phyloP scores from a whole-genome alignment of 2,329 filamentous ascomycete species.

The Aspergillus floridensis region DNA sequence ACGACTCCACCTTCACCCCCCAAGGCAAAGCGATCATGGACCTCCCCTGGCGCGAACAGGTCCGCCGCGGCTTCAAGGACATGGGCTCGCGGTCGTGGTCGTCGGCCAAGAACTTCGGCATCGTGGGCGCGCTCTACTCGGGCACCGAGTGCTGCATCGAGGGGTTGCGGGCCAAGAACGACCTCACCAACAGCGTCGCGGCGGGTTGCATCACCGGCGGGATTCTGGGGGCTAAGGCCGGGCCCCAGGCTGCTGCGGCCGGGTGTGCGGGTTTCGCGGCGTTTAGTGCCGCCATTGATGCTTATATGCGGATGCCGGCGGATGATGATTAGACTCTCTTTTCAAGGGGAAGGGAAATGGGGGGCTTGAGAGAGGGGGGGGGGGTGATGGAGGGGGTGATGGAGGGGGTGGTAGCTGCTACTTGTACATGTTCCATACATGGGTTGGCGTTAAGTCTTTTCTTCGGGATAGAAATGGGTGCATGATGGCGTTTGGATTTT shows the following conservation, averaged over 20 bases:
- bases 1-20: constrained; percentile 81
- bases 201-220: constrained; percentile 91
- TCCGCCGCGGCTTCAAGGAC: constrained; percentile 83
- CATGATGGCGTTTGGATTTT: constrained; percentile 7
- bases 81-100: constrained; percentile 83
- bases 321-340: constrained; percentile 27
- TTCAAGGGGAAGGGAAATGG: no score
- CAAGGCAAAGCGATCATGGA: constrained; percentile 55
- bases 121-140: constrained; percentile 84
- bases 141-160: constrained; percentile 97
- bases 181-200: constrained; percentile 79
- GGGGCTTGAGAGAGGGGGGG: background rate
- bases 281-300: constrained; percentile 88
- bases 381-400: background rate
- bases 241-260: constrained; percentile 81
- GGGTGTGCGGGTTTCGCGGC: constrained; percentile 93
- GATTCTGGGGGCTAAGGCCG: constrained; percentile 79
- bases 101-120: constrained; percentile 90
- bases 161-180: constrained; percentile 85
- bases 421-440: background rate
- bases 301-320: constrained; percentile 75
- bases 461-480: constrained; percentile 12
- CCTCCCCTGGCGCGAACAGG: constrained; percentile 79
- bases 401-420: background rate
- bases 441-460: background rate